Evolutionary conservation across 805 yeast genomes (phyloP), one percentile per base, ranked within the genome.

Genomic region (Saccharomycopsis javanensis): DNA sequence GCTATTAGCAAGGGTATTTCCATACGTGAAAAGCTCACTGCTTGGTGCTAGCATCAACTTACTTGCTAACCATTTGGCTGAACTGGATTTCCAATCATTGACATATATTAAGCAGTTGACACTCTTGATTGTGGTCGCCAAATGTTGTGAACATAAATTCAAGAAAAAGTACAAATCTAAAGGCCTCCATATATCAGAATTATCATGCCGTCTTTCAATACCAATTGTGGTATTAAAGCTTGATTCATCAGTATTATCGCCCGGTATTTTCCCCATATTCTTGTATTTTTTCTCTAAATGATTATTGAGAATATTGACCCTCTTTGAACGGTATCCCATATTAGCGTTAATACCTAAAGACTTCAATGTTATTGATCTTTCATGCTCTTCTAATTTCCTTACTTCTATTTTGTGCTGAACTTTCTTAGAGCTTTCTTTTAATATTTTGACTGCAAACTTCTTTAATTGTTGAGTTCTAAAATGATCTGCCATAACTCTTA

Each of bases 21-120:
- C 66, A 57, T 71, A 74, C 15, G 69, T 64, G 20, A 60, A 54
- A 42, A 63, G 63, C 11, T 63, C 69, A 35, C 54, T 53, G 60
- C 73, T 69, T 50, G 70, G 67, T 46, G 64, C 65, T 28, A 82
- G 65, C 3, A 68, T 62, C 8, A 81, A 67, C 63, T 79, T 79
- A 16, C 70, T 67, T 20, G 72, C 71, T 50, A 80, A 66, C 85
- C 85, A 81, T 53, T 71, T 72, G 1, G 82, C 77, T 53, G 74
- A 71, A 3, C 69, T 31, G 1, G 68, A 62, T 2, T 66, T 61
- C 84, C 85, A 81, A 59, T 79, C 72, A 50, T 76, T 76, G 10
- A 50, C 42, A 13, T 38, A 31, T 20, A 57, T 33, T 16, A 51
- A 56, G 25, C 48, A 42, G 23, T 42, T 42, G 5, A 42, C 25